These are phyloP conservation scores for Phytomonas sp. DNA, from an alignment of 208 protist species.

Conservation along the genomic window DNA sequence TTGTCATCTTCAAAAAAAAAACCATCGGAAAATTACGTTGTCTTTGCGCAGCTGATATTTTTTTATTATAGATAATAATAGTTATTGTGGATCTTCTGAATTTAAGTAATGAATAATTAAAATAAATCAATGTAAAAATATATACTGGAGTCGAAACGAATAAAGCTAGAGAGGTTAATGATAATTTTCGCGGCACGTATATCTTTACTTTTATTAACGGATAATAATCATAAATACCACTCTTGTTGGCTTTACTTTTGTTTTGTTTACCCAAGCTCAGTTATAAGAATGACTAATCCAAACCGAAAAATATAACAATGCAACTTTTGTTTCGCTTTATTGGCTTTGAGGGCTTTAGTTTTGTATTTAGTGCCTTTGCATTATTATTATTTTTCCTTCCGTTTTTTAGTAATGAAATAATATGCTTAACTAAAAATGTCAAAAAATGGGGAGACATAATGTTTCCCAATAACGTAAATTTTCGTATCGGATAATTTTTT, in stretches of 20 bases:
- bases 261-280: slow-evolving; percentile 7
- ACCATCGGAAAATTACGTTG: not conserved
- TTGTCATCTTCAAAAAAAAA: not conserved
- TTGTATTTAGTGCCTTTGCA: not conserved
- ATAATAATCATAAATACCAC: slow-evolving; percentile 1
- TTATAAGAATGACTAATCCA: not conserved
- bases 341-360: slow-evolving; percentile 2
- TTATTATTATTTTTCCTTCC: slow-evolving; percentile 4
- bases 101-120: not conserved
- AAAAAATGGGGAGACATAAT: not conserved
- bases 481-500: slow-evolving; percentile 10
- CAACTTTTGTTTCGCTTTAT: not conserved
- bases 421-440: not conserved
- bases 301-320: not conserved
- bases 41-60: not conserved
- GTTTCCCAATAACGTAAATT: not conserved
- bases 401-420: not conserved
- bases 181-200: not conserved
- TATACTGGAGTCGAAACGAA: not conserved
- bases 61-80: slow-evolving; percentile 1
- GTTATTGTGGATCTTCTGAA: not conserved
- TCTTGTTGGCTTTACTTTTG: slow-evolving; percentile 6
- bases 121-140: not conserved
- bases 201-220: not conserved
- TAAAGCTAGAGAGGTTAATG: not conserved